A percentile compares a stretch with the other conserved stretches of the same genome.
phyloP scores from a whole-genome alignment of 306 rosid genomes.

The Luffa aegyptiaca region DNA sequence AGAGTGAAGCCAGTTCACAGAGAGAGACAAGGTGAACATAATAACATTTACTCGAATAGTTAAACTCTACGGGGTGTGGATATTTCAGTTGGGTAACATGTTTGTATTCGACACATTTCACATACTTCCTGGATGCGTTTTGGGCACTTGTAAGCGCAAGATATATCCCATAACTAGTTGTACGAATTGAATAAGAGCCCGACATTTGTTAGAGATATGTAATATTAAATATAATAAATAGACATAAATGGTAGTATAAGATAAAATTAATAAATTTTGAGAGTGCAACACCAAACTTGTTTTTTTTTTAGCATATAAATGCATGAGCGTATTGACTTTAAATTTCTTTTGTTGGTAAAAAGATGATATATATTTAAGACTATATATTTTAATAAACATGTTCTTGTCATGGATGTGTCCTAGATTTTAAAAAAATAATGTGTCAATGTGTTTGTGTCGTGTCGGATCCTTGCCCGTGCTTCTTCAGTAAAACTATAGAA shows the following conservation, averaged over 20 bases:
- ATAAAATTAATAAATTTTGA: too few species aligned
- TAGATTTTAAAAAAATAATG: too few species aligned
- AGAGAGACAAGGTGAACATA: background rate
- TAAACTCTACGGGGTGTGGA: background rate
- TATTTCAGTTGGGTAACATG: background rate
- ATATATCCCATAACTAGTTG: background rate
- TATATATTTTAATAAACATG: too few species aligned
- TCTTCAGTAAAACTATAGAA: too few species aligned
- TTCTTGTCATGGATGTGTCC: too few species aligned
- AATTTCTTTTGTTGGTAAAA: background rate
- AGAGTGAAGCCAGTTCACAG: background rate
- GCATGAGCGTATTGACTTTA: background rate
- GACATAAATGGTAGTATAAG: background rate
- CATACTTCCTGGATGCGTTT: background rate
- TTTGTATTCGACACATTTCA: background rate
- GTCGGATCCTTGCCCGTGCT: too few species aligned
- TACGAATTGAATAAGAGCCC: background rate
- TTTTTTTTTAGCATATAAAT: background rate
- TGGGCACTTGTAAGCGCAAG: background rate
- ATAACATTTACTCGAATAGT: background rate
- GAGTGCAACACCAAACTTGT: background rate
- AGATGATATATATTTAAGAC: background rate
- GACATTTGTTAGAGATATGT: too few species aligned
- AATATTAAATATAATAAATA: too few species aligned
- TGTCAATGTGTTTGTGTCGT: too few species aligned